Conservation (phyloP, 1,139 yeast genomes). For the Taphrina deformans region DNA sequence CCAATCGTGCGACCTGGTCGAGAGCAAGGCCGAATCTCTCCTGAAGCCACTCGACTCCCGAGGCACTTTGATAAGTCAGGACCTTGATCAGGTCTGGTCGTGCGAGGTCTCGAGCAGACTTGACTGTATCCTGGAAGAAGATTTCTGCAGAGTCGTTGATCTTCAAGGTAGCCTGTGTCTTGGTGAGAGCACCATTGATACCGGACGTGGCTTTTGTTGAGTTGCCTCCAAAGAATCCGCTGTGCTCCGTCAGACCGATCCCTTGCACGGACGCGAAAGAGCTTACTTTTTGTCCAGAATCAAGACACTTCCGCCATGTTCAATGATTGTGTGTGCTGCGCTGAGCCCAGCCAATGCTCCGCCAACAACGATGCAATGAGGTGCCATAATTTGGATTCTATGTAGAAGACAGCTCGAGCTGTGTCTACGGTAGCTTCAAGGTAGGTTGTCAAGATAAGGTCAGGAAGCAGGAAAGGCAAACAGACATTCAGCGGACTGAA, state of each 20-base stretch:
- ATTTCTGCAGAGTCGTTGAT: constrained; percentile 59
- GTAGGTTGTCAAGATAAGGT: not conserved
- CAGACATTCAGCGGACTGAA: not conserved
- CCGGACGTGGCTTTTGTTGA: constrained; percentile 82
- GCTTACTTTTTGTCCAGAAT: constrained; percentile 41
- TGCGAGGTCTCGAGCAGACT: constrained; percentile 65
- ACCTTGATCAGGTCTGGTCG: constrained; percentile 56
- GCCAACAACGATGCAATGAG: constrained; percentile 62
- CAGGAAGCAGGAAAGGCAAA: not conserved
- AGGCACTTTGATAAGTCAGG: constrained; percentile 51
- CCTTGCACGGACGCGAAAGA: constrained; percentile 8
- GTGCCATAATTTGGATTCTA: constrained; percentile 9
- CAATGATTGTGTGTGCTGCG: constrained; percentile 68
- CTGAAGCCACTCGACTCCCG: constrained; percentile 75
- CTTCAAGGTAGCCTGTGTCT: constrained; percentile 56
- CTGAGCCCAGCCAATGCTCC: constrained; percentile 79
- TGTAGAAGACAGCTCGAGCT: not conserved
- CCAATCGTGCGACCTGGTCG: constrained; percentile 65
- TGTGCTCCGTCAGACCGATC: not conserved
- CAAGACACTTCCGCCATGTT: constrained; percentile 54
- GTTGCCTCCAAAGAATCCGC: constrained; percentile 64
- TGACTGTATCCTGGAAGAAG: constrained; percentile 65
- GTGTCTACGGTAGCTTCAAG: not conserved
- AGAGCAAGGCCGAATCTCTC: constrained; percentile 60
- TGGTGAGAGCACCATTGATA: constrained; percentile 70